phyloP scores from a whole-genome alignment of 192 early-diverging fungal species.

The Backusella luteola region DNA sequence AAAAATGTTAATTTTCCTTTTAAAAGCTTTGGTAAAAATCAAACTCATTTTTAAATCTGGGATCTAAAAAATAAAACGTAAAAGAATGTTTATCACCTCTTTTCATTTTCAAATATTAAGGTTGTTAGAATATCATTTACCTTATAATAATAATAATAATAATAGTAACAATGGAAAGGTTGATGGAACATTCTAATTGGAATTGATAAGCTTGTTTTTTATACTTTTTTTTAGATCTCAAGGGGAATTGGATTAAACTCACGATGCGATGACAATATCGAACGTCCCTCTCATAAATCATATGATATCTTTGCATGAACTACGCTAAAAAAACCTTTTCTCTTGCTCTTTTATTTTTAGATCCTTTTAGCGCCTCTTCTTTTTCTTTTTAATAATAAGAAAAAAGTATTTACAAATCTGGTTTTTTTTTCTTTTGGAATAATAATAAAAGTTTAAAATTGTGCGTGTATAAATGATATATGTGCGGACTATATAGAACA shows the following conservation, averaged over 20 bases:
- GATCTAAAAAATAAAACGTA: background rate
- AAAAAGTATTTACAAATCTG: constrained; percentile 2
- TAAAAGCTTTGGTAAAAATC: background rate
- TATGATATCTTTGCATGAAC: background rate
- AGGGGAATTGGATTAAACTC: background rate
- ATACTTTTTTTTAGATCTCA: background rate
- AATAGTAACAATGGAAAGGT: background rate
- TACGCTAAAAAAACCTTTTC: background rate
- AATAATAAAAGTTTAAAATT: background rate
- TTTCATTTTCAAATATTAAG: background rate
- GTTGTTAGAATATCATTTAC: background rate
- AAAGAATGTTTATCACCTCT: background rate
- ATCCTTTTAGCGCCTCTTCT: background rate
- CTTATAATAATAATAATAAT: background rate
- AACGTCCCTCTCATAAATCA: too few relatives aligned
- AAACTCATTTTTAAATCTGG: background rate
- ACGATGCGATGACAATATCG: background rate
- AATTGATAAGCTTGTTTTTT: background rate
- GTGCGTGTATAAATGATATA: background rate
- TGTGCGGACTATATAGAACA: background rate
- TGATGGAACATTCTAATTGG: background rate
- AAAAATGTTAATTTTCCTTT: background rate
- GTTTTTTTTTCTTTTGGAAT: background rate
- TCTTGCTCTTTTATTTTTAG: background rate
- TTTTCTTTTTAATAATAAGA: background rate